These are phyloP conservation scores for Didymella sp. DNA, from an alignment of 2,329 filamentous ascomycete genomes.

Conservation along the genomic window DNA sequence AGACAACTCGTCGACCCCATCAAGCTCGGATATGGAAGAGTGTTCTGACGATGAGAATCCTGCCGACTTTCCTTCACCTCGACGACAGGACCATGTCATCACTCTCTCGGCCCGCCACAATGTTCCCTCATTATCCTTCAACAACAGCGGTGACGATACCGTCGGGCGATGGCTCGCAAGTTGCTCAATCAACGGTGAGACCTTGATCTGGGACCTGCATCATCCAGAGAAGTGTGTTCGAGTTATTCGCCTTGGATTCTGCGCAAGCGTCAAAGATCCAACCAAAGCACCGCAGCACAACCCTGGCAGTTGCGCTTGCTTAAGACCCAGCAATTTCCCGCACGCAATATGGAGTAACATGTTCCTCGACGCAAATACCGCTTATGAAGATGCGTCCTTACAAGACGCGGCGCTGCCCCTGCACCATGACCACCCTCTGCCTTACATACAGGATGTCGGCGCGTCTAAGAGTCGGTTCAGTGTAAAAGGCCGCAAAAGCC, in stretches of 20 bases:
- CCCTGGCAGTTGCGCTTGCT: conserved; percentile 24
- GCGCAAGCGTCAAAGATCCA: conserved; percentile 23
- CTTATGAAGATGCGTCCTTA: conserved; percentile 19
- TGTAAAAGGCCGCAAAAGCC: not conserved
- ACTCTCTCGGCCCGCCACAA: conserved; percentile 50
- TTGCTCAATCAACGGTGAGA: conserved; percentile 61
- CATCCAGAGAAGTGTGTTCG: conserved; percentile 22
- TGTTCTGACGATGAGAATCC: not conserved
- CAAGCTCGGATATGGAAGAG: conserved; percentile 3
- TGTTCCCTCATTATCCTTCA: conserved; percentile 65
- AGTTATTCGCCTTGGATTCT: conserved; percentile 36
- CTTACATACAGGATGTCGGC: conserved; percentile 23
- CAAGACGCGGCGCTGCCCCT: not conserved
- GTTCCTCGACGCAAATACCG: conserved; percentile 38
- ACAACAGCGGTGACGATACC: conserved; percentile 64
- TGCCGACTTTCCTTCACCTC: conserved; percentile 34
- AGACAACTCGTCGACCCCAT: not conserved
- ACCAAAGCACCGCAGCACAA: conserved; percentile 13
- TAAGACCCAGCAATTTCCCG: conserved; percentile 16
- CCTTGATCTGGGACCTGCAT: conserved; percentile 57
- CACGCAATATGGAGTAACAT: conserved; percentile 42
- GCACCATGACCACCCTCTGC: not conserved
- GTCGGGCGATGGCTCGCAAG: conserved; percentile 64
- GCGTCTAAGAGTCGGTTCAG: conserved; percentile 18
- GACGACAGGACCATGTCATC: conserved; percentile 37